Evolutionary conservation across 208 protist genomes (phyloP).

Genomic region (Porcisia hertigi): DNA sequence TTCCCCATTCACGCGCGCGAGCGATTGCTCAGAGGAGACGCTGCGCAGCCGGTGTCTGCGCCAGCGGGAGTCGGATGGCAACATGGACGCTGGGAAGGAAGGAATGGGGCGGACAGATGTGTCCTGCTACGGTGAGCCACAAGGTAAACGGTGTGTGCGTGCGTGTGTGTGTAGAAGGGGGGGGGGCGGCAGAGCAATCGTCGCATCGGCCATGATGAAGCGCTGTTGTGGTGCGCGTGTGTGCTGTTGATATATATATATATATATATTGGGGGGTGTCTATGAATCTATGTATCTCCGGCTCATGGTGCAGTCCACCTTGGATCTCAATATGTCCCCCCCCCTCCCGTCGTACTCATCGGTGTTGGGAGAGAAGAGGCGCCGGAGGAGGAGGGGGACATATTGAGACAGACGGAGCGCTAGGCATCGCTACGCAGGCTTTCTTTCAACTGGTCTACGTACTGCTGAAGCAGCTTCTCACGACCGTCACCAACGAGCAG

Average conservation of each 20-base stretch:
- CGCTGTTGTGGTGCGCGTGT: too few species aligned
- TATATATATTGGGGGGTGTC: not conserved
- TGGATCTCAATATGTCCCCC: too few species aligned
- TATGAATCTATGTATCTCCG: not conserved
- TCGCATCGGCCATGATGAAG: too few species aligned
- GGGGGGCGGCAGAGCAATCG: too few species aligned
- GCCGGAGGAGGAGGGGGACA: not conserved
- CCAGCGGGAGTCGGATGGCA: too few species aligned
- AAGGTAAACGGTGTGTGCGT: not conserved
- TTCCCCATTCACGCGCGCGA: too few species aligned
- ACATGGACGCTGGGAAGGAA: too few species aligned
- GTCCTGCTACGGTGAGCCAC: too few species aligned
- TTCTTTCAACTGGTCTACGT: conserved; percentile 65
- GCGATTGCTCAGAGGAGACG: too few species aligned
- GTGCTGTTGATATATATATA: too few species aligned
- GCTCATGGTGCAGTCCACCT: not conserved
- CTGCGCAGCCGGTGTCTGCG: too few species aligned
- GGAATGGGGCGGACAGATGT: not conserved
- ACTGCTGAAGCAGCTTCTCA: conserved; percentile 62
- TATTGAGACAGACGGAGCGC: not conserved
- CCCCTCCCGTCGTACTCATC: not conserved
- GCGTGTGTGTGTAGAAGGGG: not conserved
- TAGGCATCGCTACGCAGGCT: conserved; percentile 25
- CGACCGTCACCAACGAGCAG: conserved; percentile 59
- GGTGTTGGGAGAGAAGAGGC: not conserved